Base-by-base conservation (phyloP, 805 yeast species). In the Schizosaccharomyces osmophilus region DNA sequence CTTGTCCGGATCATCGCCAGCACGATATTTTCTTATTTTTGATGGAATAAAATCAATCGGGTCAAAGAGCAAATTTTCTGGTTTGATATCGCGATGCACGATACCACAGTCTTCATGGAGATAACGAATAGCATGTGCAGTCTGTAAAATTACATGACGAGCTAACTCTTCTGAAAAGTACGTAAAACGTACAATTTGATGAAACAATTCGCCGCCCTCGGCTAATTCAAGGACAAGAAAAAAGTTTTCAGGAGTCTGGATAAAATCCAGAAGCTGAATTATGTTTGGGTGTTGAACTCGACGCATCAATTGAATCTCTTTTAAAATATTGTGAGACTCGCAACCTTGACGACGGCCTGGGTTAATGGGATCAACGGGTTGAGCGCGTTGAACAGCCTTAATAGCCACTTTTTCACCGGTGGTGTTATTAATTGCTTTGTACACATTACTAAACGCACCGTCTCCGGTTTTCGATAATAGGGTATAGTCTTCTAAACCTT, bases 21-120 rank as follows among this genome's bases (percentile, higher is more conserved):
- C 71, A 8, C 77, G 68, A 24, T 68, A 63, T 5, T 65, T 67
- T 57, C 67, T 65, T 48, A 64, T 65, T 63, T 68, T 62, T 24
- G 77, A 64, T 2, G 79, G 77, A 5, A 73, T 64, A 61, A 73
- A 72, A 1, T 77, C 76, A 32, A 78, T 78, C 0, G 82, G 84
- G 55, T 78, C 75, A 69, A 83, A 85, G 54, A 85, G 72, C 58
- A 85, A 71, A 69, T 85, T 85, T 65, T 85, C 94, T 0, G 94
- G 94, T 70, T 85, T 85, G 67, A 85, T 84, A 69, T 85, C 94
- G 55, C 94, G 73, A 69, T 85, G 94, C 29, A 84, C 94, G 22
- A 80, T 78, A 3, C 84, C 83, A 17, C 82, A 77, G 64, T 80
- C 83, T 62, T 82, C 82, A 68, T 85, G 94, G 59, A 85, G 72